phyloP scores from a whole-genome alignment of 495 filamentous ascomycete species.

The Neurospora sp. region DNA sequence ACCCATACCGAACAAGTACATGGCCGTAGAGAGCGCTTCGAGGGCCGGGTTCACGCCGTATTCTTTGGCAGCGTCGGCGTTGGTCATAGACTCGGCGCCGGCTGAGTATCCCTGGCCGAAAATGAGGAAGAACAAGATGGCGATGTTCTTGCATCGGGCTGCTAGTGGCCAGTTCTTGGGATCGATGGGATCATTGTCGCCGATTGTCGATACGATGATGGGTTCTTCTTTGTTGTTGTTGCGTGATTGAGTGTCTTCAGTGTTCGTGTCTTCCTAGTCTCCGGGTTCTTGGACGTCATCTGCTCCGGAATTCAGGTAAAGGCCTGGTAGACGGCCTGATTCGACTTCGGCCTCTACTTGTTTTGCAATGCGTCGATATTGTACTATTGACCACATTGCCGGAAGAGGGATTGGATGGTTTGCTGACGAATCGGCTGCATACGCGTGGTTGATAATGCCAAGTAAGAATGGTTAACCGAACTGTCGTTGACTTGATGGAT shows the following conservation, averaged over 20 bases:
- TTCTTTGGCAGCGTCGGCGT: slow-evolving; percentile 14
- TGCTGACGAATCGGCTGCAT: neutral
- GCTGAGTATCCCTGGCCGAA: slow-evolving; percentile 24
- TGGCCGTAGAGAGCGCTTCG: slow-evolving; percentile 22
- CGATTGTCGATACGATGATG: neutral
- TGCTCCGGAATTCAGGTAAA: neutral
- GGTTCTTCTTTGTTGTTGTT: slow-evolving; percentile 5
- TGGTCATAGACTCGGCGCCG: slow-evolving; percentile 24
- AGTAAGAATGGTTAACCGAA: neutral
- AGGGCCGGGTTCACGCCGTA: slow-evolving; percentile 20
- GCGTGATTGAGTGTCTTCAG: neutral
- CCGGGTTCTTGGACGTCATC: neutral
- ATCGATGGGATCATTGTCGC: slow-evolving; percentile 14
- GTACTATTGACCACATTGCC: slow-evolving; percentile 6
- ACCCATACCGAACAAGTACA: slow-evolving; percentile 23
- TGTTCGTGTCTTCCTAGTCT: neutral
- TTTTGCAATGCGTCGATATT: slow-evolving; percentile 6
- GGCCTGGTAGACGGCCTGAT: neutral
- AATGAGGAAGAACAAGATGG: slow-evolving; percentile 28
- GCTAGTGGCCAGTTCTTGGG: slow-evolving; percentile 24
- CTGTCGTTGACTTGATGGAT: neutral
- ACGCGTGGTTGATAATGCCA: neutral
- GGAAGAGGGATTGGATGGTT: neutral
- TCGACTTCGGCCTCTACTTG: neutral
- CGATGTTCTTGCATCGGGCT: slow-evolving; percentile 20